These are phyloP conservation scores for Colletotrichum karsti DNA, from an alignment of 2,329 filamentous ascomycete genomes.

Conservation along the genomic window DNA sequence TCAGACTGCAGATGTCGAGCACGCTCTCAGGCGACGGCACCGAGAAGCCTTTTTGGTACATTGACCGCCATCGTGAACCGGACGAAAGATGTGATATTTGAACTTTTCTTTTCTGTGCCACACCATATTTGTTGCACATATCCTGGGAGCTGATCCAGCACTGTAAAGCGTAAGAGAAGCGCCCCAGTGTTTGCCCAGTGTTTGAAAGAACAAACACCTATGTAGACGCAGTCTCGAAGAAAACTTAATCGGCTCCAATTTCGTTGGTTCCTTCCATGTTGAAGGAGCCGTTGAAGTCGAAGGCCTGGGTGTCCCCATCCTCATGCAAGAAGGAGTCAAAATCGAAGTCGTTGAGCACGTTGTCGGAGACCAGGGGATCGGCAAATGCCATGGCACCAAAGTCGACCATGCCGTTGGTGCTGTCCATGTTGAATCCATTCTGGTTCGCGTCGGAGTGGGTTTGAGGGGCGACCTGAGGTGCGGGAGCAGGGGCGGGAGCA, in stretches of 20 bases:
- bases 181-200: not conserved
- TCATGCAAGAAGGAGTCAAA: constrained; percentile 74
- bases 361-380: constrained; percentile 59
- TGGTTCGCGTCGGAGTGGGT: constrained; percentile 58
- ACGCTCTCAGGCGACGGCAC: too few relatives aligned
- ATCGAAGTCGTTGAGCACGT: constrained; percentile 74
- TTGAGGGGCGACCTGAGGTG: constrained; percentile 53
- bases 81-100: too few relatives aligned
- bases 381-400: constrained; percentile 62
- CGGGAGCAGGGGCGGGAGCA: constrained; percentile 50
- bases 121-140: too few relatives aligned
- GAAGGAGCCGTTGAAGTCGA: constrained; percentile 64
- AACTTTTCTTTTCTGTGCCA: too few relatives aligned
- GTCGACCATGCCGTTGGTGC: constrained; percentile 54
- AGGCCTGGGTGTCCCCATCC: constrained; percentile 55
- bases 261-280: constrained; percentile 63
- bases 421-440: constrained; percentile 52
- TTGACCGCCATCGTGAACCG: too few relatives aligned
- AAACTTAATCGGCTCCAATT: constrained; percentile 68
- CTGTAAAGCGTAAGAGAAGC: too few relatives aligned
- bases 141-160: too few relatives aligned
- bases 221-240: too few relatives aligned
- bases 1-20: not conserved
- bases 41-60: too few relatives aligned
- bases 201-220: not conserved